A percentile compares a stretch with the other conserved stretches of the same genome.
Evolutionary conservation across 176 grass and related monocot species (phyloP).

Genomic region (Oryza coarctata): DNA sequence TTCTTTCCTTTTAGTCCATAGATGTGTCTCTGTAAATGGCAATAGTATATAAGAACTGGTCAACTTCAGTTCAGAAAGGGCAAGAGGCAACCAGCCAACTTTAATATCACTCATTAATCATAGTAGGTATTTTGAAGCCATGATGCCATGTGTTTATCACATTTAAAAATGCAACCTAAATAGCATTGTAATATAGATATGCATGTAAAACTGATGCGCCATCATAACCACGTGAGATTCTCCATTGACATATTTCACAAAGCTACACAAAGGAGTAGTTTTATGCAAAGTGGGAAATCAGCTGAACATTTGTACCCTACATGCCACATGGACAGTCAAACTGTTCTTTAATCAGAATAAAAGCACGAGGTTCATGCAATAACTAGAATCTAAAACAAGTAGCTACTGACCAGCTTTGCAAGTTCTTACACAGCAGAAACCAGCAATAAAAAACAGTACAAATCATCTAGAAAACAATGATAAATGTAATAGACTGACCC

Average conservation of each 20-base stretch:
- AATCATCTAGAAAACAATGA: background rate
- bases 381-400: background rate
- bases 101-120: slow-evolving; percentile 10
- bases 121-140: background rate
- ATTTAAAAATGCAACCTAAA: background rate
- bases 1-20: slow-evolving; percentile 81
- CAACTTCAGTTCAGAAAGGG: slow-evolving; percentile 1
- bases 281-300: background rate
- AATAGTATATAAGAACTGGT: slow-evolving; percentile 10
- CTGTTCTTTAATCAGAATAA: background rate
- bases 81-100: slow-evolving; percentile 7
- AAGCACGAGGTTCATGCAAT: background rate
- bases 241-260: slow-evolving; percentile 1
- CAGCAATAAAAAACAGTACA: background rate
- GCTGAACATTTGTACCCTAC: background rate
- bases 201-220: background rate
- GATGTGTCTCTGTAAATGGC: slow-evolving; percentile 78
- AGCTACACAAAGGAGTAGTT: background rate
- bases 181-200: background rate
- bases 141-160: background rate
- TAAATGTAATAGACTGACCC: background rate
- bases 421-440: slow-evolving; percentile 15
- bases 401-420: background rate
- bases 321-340: background rate
- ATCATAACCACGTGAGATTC: background rate